Evolutionary conservation across 2,329 filamentous ascomycete species (phyloP).

Genomic region (Magnaporthiopsis poae): DNA sequence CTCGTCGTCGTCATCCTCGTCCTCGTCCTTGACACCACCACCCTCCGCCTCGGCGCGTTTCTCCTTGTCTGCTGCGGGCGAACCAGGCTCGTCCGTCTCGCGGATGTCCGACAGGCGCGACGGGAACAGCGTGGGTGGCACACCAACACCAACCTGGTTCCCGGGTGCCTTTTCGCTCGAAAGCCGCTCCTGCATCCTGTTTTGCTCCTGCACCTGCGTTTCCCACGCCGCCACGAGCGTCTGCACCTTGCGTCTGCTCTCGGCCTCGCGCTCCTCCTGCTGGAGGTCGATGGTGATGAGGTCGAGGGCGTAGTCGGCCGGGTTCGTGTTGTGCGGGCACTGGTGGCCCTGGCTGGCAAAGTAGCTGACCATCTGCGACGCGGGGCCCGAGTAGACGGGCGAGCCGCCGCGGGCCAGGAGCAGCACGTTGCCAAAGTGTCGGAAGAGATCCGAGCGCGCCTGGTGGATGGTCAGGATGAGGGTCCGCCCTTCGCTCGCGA

Average conservation of each 20-base stretch:
- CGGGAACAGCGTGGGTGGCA: background rate
- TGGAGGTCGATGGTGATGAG: conserved; percentile 69
- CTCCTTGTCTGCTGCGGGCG: conserved; percentile 51
- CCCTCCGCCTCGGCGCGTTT: conserved; percentile 22
- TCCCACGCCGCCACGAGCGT: conserved; percentile 52
- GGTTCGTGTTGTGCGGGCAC: conserved; percentile 62
- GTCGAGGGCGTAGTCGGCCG: conserved; percentile 68
- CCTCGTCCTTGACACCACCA: background rate
- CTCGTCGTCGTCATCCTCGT: background rate
- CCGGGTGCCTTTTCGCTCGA: background rate
- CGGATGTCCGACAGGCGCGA: conserved; percentile 9
- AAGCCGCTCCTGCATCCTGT: background rate
- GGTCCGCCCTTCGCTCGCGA: conserved; percentile 64
- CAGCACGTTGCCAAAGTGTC: conserved; percentile 60
- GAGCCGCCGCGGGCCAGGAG: conserved; percentile 61
- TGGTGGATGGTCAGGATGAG: conserved; percentile 71
- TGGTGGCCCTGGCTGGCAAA: conserved; percentile 63
- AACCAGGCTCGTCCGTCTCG: conserved; percentile 33
- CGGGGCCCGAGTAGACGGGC: conserved; percentile 57
- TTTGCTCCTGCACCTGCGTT: conserved; percentile 11
- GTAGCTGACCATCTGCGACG: conserved; percentile 62
- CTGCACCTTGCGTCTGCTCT: conserved; percentile 53
- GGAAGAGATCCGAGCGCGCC: conserved; percentile 62
- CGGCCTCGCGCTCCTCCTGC: conserved; percentile 49
- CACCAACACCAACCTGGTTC: too few relatives aligned